Conservation (phyloP, 495 filamentous ascomycete genomes). For the Acidiella bohemica region DNA sequence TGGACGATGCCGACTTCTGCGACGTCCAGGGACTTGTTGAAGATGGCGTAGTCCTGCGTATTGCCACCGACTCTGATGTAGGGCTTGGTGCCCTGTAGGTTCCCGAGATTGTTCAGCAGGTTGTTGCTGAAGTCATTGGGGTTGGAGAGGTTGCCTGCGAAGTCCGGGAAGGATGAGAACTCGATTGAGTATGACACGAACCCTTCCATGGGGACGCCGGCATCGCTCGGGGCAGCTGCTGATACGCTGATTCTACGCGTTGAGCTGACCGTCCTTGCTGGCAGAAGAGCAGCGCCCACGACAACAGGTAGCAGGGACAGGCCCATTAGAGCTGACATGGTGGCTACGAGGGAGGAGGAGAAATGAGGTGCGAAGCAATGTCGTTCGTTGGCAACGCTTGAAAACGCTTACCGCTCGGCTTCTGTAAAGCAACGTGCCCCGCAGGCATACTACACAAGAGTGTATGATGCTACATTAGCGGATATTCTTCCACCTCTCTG, state of each 20-base stretch:
- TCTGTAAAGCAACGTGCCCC: slow-evolving; percentile 1
- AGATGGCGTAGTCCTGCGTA: slow-evolving; percentile 40
- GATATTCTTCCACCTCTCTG: background rate
- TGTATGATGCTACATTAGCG: slow-evolving; percentile 3
- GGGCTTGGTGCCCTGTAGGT: slow-evolving; percentile 38
- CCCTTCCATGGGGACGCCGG: slow-evolving; percentile 33
- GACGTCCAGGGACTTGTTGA: slow-evolving; percentile 39
- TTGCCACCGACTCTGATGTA: slow-evolving; percentile 49
- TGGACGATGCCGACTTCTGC: slow-evolving; percentile 43
- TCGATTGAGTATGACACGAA: slow-evolving; percentile 51
- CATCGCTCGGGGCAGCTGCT: background rate
- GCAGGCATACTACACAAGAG: background rate
- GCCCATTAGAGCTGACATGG: too few species aligned
- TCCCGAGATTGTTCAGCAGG: slow-evolving; percentile 39
- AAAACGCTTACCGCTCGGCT: too few species aligned
- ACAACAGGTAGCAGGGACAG: too few species aligned
- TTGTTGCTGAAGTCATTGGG: slow-evolving; percentile 48
- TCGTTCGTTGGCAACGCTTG: too few species aligned
- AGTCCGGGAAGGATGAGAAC: slow-evolving; percentile 49
- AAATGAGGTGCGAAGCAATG: too few species aligned
- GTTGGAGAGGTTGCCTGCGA: slow-evolving; percentile 37
- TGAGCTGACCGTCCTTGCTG: too few species aligned
- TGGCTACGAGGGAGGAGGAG: too few species aligned
- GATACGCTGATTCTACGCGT: too few species aligned
- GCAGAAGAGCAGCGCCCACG: too few species aligned